A percentile compares a stretch with the other conserved stretches of the same genome.
These are phyloP conservation scores for Boechera retrofracta DNA, from an alignment of 345 rosid genomes.

Conservation along the genomic window DNA sequence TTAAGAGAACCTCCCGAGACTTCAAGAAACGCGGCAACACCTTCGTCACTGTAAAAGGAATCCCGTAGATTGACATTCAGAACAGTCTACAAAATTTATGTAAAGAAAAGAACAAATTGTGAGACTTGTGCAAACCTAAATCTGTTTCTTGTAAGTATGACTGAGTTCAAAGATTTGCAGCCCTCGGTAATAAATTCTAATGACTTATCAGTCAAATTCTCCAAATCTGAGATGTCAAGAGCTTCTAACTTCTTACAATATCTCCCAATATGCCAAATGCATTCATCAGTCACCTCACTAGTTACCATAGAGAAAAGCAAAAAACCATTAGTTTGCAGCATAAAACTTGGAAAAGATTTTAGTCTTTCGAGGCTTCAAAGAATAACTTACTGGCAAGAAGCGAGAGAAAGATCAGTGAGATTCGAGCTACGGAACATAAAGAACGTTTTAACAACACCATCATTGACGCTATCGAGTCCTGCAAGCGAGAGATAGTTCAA, in stretches of 20 bases:
- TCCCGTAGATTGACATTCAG: background rate
- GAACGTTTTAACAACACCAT: conserved; percentile 37
- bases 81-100: background rate
- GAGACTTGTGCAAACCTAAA: conserved; percentile 39
- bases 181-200: conserved; percentile 53
- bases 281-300: conserved; percentile 55
- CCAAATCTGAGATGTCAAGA: conserved; percentile 54
- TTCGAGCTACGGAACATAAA: conserved; percentile 38
- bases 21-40: conserved; percentile 65
- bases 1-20: conserved; percentile 53
- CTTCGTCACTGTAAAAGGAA: conserved; percentile 58
- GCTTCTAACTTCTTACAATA: conserved; percentile 42
- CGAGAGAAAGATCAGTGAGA: conserved; percentile 49
- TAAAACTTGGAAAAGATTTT: background rate
- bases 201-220: conserved; percentile 48
- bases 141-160: conserved; percentile 15
- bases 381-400: conserved; percentile 35
- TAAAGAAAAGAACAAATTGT: conserved; percentile 29
- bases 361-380: background rate
- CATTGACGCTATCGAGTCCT: conserved; percentile 46
- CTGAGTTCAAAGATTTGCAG: conserved; percentile 44
- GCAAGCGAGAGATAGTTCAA: conserved; percentile 55
- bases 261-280: conserved; percentile 46
- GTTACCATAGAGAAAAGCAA: conserved; percentile 40
- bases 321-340: background rate